Conservation (phyloP, 352 stramenopile genomes). For the Lagenidium giganteum region DNA sequence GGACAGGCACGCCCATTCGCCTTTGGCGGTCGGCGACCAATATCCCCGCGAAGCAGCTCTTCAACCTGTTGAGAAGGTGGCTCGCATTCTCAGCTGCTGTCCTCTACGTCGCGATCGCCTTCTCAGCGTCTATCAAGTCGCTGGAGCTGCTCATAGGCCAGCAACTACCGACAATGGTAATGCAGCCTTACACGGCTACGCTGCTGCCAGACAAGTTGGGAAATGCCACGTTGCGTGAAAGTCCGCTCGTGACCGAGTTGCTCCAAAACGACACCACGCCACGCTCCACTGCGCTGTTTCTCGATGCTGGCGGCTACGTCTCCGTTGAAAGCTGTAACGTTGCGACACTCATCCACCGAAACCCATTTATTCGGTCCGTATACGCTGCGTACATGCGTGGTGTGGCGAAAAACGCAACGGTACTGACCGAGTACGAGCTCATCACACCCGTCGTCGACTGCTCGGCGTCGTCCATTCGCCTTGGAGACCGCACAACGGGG, state of each 20-base stretch:
- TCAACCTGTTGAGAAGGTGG: too few species aligned
- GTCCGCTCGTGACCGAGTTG: constrained; percentile 5
- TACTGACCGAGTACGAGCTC: too few species aligned
- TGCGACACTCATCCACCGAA: too few species aligned
- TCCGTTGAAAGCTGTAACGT: too few species aligned
- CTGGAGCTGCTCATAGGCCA: constrained; percentile 3
- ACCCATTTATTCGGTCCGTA: constrained; percentile 10
- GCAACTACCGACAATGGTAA: background rate
- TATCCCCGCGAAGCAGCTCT: too few species aligned
- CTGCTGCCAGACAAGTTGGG: constrained; percentile 1
- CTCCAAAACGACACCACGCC: constrained; percentile 11
- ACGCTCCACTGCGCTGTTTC: constrained; percentile 1
- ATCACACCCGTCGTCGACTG: constrained; percentile 6
- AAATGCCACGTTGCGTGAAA: background rate
- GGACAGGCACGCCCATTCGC: too few species aligned
- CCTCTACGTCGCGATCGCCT: constrained; percentile 4
- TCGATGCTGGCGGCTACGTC: too few species aligned
- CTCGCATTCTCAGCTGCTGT: constrained; percentile 1
- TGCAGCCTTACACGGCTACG: background rate
- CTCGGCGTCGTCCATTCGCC: background rate
- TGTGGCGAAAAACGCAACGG: constrained; percentile 29
- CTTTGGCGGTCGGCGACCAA: too few species aligned
- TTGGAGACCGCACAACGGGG: constrained; percentile 7
- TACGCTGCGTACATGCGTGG: constrained; percentile 24
- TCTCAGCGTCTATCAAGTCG: background rate